Evolutionary conservation across 2,329 filamentous ascomycete genomes (phyloP).

Genomic region (Aplosporella prunicola): DNA sequence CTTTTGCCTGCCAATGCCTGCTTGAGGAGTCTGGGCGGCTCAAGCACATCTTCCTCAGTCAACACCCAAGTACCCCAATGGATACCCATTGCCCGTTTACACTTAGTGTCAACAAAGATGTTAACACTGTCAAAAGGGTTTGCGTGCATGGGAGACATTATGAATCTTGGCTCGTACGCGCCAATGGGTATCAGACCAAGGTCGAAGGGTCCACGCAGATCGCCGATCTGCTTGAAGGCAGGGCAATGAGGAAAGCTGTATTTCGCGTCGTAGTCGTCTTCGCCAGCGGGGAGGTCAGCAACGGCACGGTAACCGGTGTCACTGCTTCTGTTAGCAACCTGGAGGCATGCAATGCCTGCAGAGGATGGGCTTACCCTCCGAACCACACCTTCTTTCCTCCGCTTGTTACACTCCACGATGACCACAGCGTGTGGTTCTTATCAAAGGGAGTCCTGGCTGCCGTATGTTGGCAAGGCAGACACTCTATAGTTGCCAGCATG

Average conservation of each 20-base stretch:
- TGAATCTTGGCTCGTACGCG: constrained; percentile 63
- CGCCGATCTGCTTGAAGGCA: constrained; percentile 76
- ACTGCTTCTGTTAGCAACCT: constrained; percentile 36
- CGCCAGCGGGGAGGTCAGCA: constrained; percentile 49
- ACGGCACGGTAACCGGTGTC: constrained; percentile 87
- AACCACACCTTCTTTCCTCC: constrained; percentile 77
- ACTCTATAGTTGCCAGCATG: constrained; percentile 65
- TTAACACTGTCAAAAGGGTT: constrained; percentile 82
- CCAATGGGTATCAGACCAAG: constrained; percentile 89
- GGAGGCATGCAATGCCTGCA: constrained; percentile 2
- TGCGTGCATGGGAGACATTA: constrained; percentile 76
- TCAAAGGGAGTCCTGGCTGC: constrained; percentile 61
- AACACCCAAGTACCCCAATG: constrained; percentile 87
- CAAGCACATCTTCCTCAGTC: constrained; percentile 74
- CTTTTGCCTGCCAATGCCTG: constrained; percentile 60
- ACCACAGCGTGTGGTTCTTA: constrained; percentile 71
- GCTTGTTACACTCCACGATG: constrained; percentile 70
- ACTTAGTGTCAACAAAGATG: constrained; percentile 78
- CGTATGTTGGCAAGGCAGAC: constrained; percentile 76
- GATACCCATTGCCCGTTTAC: constrained; percentile 69
- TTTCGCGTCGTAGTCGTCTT: constrained; percentile 63
- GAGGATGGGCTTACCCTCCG: constrained; percentile 43
- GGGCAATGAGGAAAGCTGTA: constrained; percentile 65
- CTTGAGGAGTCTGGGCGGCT: constrained; percentile 65
- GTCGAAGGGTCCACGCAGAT: constrained; percentile 74